Evolutionary conservation across 1,284 basidiomycete species (phyloP), one percentile per base, ranked within the genome.

Genomic region (Heterobasidion parviporum): DNA sequence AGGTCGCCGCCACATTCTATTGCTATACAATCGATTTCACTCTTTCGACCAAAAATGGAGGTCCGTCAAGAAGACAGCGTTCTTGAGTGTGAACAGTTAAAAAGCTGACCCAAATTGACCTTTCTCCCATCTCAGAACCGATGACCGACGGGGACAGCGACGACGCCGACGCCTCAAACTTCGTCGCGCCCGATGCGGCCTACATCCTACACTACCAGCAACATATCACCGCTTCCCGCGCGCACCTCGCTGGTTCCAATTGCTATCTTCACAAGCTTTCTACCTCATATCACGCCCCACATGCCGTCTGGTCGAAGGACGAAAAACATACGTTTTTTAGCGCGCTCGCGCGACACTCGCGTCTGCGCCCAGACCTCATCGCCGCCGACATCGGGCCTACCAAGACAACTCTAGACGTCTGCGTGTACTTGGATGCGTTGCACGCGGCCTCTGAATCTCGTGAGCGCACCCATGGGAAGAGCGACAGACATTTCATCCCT

Each of bases 241-340:
- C 38, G 10, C 38, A n/a, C 38, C 10, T 41, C n/a, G n/a, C 38
- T 41, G 38, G 38, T n/a, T 10, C 38, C 12, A 10, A 10, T 12
- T 6, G n/a, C 38, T 10, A n/a, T 41, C 4, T n/a, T 10, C 3
- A 0, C 38, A n/a, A 10, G 12, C 38, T 41, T n/a, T 10, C 10
- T 3, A 5, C 38, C 10, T 41, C 38, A n/a, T n/a, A 12, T 6
- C n/a, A 12, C 12, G 12, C n/a, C 38, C 38, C 38, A 12, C 3
- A 41, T n/a, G 10, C 38, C 3, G 10, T 41, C 57, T 94, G 91
- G 91, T 81, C 82, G 4, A 63, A 75, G 0, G 59, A 68, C 7
- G 90, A 94, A 64, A 88, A 88, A 62, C 72, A 80, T 12, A 60
- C 65, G 0, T 91, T 94, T 70, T 93, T 92, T 64, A 84, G 81